Percentiles rank a stretch among this genome's conserved stretches.
phyloP scores from a whole-genome alignment of 192 early-diverging fungal genomes.

The Bifiguratus adelaidae region DNA sequence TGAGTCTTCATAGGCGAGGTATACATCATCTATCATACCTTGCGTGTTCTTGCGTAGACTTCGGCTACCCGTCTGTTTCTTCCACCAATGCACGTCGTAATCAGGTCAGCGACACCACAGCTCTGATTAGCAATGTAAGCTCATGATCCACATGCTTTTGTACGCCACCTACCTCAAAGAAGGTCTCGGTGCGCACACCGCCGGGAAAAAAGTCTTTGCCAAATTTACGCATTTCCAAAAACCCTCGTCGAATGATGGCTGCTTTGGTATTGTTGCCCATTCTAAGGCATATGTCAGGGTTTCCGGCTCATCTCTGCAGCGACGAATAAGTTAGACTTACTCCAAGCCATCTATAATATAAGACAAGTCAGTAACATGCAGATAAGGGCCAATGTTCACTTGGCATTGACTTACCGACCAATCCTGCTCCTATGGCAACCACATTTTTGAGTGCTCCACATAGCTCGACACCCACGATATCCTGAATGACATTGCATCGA shows the following conservation, averaged over 20 bases:
- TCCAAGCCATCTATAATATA: constrained; percentile 87
- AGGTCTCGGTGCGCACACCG: constrained; percentile 81
- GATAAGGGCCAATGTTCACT: no score
- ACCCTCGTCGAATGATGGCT: constrained; percentile 88
- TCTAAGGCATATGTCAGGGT: background rate
- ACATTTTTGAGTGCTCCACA: constrained; percentile 98
- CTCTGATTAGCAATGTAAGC: no score
- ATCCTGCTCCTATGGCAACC: constrained; percentile 85
- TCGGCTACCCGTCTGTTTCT: constrained; percentile 88
- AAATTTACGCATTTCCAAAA: constrained; percentile 92
- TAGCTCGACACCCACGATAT: constrained; percentile 88
- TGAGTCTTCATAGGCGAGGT: no score
- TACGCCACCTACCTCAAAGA: constrained; percentile 92
- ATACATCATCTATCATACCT: no score
- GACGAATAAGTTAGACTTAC: constrained; percentile 12
- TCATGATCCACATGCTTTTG: no score
- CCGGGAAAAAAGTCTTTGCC: constrained; percentile 60
- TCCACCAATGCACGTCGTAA: constrained; percentile 92
- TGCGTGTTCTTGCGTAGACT: constrained; percentile 77
- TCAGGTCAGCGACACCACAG: constrained; percentile 95
- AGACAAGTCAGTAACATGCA: no score
- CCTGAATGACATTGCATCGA: constrained; percentile 68
- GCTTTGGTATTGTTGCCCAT: constrained; percentile 93
- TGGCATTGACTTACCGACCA: no score
- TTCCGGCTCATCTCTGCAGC: background rate